phyloP scores from a whole-genome alignment of 2,329 filamentous ascomycete genomes.

The Teratosphaeria epicoccoides region DNA sequence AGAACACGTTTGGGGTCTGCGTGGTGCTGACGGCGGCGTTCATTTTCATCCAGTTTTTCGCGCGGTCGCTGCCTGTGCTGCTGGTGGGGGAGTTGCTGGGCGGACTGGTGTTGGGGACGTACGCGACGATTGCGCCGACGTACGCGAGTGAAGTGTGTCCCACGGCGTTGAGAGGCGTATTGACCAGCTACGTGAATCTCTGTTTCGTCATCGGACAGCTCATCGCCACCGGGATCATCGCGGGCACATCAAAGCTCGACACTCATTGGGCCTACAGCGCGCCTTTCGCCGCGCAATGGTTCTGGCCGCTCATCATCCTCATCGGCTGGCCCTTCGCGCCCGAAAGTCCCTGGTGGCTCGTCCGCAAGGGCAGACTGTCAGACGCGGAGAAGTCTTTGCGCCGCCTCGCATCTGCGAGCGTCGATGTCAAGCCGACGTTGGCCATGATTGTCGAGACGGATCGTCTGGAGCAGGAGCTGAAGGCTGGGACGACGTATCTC shows the following conservation, averaged over 20 bases:
- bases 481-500: conserved; percentile 25
- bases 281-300: conserved; percentile 37
- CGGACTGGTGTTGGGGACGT: conserved; percentile 51
- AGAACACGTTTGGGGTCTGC: conserved; percentile 22
- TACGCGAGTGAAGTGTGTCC: conserved; percentile 59
- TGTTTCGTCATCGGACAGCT: conserved; percentile 55
- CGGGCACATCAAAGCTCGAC: conserved; percentile 22
- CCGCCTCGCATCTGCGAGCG: conserved; percentile 27
- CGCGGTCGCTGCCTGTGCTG: conserved; percentile 43
- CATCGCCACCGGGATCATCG: conserved; percentile 35
- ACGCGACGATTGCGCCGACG: conserved; percentile 46
- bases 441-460: conserved; percentile 32
- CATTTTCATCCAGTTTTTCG: conserved; percentile 55
- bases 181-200: conserved; percentile 51
- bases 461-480: conserved; percentile 29
- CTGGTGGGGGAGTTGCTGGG: conserved; percentile 53
- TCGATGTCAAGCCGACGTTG: conserved; percentile 31
- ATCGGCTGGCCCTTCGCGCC: conserved; percentile 28
- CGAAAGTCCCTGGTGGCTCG: conserved; percentile 25
- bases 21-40: conserved; percentile 36
- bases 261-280: conserved; percentile 34
- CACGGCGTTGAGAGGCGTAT: conserved; percentile 44
- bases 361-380: conserved; percentile 25
- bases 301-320: conserved; percentile 32
- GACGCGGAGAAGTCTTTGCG: conserved; percentile 27